Conservation (phyloP, 2,329 filamentous ascomycete genomes). For the Diaporthe sp. region DNA sequence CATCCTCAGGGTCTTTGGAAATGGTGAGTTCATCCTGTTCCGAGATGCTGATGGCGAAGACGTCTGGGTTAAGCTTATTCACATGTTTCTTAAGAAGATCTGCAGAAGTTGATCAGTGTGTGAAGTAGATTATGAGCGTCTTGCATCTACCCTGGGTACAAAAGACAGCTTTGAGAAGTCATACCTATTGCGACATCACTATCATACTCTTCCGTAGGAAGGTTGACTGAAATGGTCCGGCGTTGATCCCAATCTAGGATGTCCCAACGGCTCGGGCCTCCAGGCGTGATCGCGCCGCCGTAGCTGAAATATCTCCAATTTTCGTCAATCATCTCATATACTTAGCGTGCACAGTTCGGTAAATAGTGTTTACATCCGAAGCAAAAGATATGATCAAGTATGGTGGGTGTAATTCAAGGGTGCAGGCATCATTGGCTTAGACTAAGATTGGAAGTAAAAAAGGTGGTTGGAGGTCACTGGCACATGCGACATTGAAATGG, state of each 20-base stretch:
- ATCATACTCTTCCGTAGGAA: neutral
- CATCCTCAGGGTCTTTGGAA: neutral
- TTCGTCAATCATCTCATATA: neutral
- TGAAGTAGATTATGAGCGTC: neutral
- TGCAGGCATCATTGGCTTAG: too few species aligned
- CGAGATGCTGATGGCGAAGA: slow-evolving; percentile 7
- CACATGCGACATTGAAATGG: too few species aligned
- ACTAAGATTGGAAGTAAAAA: too few species aligned
- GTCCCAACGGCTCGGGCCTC: neutral
- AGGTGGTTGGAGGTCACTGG: too few species aligned
- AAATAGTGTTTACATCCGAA: neutral
- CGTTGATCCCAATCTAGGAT: neutral
- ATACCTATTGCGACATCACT: neutral
- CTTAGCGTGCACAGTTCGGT: neutral
- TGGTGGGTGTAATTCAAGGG: neutral
- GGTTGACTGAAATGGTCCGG: slow-evolving; percentile 5
- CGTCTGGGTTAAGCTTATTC: neutral
- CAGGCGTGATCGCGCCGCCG: neutral
- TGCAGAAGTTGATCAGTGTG: neutral
- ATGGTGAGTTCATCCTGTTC: neutral
- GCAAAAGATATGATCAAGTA: neutral
- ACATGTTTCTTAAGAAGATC: neutral
- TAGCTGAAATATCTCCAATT: neutral
- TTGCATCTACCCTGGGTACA: too few species aligned
- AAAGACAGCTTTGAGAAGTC: neutral